phyloP scores from a whole-genome alignment of 1,284 basidiomycete genomes.

The Nidula niveotomentosa region DNA sequence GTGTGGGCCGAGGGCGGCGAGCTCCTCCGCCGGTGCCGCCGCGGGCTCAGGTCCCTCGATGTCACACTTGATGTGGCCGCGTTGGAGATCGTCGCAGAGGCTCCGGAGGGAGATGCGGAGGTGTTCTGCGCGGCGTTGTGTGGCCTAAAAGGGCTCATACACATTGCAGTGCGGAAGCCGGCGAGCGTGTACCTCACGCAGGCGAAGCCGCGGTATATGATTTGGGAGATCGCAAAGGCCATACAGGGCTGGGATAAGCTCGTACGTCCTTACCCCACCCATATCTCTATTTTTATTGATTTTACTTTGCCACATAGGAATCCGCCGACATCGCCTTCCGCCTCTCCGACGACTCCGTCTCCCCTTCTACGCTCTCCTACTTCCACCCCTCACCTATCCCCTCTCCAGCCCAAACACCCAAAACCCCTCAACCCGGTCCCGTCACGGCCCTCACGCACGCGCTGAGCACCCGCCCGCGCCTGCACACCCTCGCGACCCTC shows the following conservation, averaged over 20 bases:
- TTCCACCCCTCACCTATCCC: constrained; percentile 2
- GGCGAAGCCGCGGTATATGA: constrained; percentile 37
- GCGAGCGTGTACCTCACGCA: constrained; percentile 50
- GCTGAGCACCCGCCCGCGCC: constrained; percentile 29
- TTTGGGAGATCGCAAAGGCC: constrained; percentile 42
- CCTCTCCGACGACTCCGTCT: constrained; percentile 33
- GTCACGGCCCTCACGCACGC: constrained; percentile 31
- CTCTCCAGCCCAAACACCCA: constrained; percentile 2
- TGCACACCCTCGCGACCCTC: constrained; percentile 42
- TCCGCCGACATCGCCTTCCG: constrained; percentile 46
- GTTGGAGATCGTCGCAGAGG: background rate
- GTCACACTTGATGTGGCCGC: constrained; percentile 39
- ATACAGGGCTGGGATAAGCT: constrained; percentile 41
- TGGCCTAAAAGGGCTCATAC: constrained; percentile 28
- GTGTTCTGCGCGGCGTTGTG: constrained; percentile 41
- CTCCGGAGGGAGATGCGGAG: constrained; percentile 25
- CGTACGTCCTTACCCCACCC: constrained; percentile 29
- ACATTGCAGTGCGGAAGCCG: constrained; percentile 49
- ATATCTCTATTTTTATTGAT: constrained; percentile 2
- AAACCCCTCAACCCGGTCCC: constrained; percentile 15
- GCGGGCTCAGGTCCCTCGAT: constrained; percentile 35
- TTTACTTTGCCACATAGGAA: constrained; percentile 27
- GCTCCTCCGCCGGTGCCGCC: constrained; percentile 23
- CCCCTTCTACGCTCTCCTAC: constrained; percentile 13
- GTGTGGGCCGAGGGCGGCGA: constrained; percentile 15